phyloP scores from a whole-genome alignment of 371 early-diverging fungal genomes.

The Mucor circinelloides region DNA sequence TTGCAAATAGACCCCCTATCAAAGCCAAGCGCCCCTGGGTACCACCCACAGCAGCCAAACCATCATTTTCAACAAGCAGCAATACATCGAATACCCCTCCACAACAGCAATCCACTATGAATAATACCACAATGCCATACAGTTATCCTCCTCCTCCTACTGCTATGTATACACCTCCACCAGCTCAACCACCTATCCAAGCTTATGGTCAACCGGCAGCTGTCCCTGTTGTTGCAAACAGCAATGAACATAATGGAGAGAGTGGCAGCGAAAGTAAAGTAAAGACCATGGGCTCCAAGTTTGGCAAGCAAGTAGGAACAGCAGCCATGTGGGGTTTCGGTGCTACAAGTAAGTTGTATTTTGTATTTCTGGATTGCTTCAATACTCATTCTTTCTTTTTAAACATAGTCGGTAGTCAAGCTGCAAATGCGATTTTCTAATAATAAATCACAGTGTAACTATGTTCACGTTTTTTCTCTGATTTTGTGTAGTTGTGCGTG shows the following conservation, averaged over 20 bases:
- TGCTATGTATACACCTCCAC: slow-evolving; percentile 38
- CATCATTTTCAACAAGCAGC: slow-evolving; percentile 10
- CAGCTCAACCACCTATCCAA: slow-evolving; percentile 20
- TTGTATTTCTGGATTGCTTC: background rate
- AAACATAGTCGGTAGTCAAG: slow-evolving; percentile 40
- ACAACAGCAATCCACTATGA: background rate
- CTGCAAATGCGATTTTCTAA: slow-evolving; percentile 45
- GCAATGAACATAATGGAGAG: slow-evolving; percentile 15
- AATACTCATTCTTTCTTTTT: background rate
- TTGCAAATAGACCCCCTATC: slow-evolving; percentile 10
- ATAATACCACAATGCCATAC: slow-evolving; percentile 27
- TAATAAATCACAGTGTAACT: background rate
- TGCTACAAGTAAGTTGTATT: slow-evolving; percentile 40
- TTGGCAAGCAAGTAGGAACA: slow-evolving; percentile 40
- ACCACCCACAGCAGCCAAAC: slow-evolving; percentile 19
- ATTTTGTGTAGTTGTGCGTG: background rate
- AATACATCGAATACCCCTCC: slow-evolving; percentile 5
- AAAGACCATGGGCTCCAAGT: slow-evolving; percentile 41
- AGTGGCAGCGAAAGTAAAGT: slow-evolving; percentile 34
- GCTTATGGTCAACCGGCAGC: slow-evolving; percentile 10
- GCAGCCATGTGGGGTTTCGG: slow-evolving; percentile 55
- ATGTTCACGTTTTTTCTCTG: background rate
- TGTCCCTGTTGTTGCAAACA: slow-evolving; percentile 1
- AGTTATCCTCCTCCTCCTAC: slow-evolving; percentile 53
- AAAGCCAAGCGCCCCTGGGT: slow-evolving; percentile 27